Conservation (phyloP, 148 eudicot genomes). For the Dianthus caryophyllus region DNA sequence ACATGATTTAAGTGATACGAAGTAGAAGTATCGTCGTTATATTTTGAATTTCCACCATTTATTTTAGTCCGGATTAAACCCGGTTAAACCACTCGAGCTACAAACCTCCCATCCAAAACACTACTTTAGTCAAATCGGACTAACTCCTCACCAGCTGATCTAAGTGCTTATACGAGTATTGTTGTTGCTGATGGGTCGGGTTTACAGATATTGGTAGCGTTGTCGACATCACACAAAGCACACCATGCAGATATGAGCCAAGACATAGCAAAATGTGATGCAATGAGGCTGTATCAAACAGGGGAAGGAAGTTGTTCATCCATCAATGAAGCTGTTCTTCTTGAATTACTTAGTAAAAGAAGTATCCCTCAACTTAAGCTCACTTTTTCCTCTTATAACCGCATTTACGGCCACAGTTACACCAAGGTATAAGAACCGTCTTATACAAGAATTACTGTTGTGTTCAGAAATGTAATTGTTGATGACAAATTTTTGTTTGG, state of each 20-base stretch:
- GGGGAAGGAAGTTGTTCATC: slow-evolving; percentile 54
- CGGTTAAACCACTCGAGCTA: background rate
- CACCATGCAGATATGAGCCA: slow-evolving; percentile 61
- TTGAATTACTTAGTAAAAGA: slow-evolving; percentile 73
- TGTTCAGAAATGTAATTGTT: too few species aligned
- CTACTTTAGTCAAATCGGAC: background rate
- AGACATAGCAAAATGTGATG: slow-evolving; percentile 73
- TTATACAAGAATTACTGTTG: too few species aligned
- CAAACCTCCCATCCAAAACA: too few species aligned
- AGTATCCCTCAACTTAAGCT: slow-evolving; percentile 65
- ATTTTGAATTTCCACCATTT: too few species aligned
- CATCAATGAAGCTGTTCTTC: slow-evolving; percentile 61
- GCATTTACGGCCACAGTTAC: slow-evolving; percentile 69
- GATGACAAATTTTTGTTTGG: too few species aligned
- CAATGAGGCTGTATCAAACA: slow-evolving; percentile 62
- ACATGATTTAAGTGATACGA: too few species aligned
- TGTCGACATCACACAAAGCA: slow-evolving; percentile 77
- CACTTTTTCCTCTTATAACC: slow-evolving; percentile 56
- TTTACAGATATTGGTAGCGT: slow-evolving; percentile 64
- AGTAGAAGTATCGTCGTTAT: too few species aligned
- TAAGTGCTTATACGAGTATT: background rate
- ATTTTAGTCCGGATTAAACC: too few species aligned
- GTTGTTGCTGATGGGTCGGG: background rate
- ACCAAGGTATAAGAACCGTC: slow-evolving; percentile 64
- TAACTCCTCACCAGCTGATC: too few species aligned